Base-by-base conservation (phyloP, 2,329 filamentous ascomycete species). In the Magnaporthiopsis incrustans region DNA sequence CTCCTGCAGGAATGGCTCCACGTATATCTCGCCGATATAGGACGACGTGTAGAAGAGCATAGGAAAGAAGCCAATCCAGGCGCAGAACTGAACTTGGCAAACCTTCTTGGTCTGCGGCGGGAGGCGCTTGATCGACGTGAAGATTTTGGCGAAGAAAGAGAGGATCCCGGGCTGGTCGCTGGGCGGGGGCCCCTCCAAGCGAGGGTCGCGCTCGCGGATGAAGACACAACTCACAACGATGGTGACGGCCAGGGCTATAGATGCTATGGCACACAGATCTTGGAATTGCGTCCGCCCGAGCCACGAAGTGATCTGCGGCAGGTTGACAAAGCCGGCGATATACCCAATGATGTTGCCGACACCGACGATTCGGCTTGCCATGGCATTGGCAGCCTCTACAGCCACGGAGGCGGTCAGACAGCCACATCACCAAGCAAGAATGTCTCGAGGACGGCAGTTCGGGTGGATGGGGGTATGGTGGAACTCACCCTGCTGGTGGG, bases 11-110 rank as follows among this genome's bases (percentile, higher is more conserved):
- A 84, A 90, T 0, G 92, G 92, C 72, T 97, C 89, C 25, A 92
- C 90, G 70, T 97, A 97, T 64, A 98, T 90, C 73, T 97, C 92
- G 67, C 91, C 93, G 69, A 97, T 89, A 74, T 95, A 98, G 25
- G 92, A 96, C 1, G 92, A 96, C 6, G 92, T 92, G 78, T 98
- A 98, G 77, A 96, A 97, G 3, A 98, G 82, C 74, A 97, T 92
- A 1, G 93, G 93, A 71, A 97, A 98, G 86, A 94, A 97, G 63
- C 92, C 94, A 64, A 97, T 88, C 93, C 93, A 98, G 6, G 92
- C 91, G 66, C 88, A 93, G 69, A 94, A 86, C 73, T 95, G 90
- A 0, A 93, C 89, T 68, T 87, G 79, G 72, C 93, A 97, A 53
- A 97, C 91, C 67, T 86, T 88, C 67, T 84, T 84, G 68, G 95